phyloP scores from a whole-genome alignment of 169 alveolate genomes.

The Cyclospora cayetanensis region DNA sequence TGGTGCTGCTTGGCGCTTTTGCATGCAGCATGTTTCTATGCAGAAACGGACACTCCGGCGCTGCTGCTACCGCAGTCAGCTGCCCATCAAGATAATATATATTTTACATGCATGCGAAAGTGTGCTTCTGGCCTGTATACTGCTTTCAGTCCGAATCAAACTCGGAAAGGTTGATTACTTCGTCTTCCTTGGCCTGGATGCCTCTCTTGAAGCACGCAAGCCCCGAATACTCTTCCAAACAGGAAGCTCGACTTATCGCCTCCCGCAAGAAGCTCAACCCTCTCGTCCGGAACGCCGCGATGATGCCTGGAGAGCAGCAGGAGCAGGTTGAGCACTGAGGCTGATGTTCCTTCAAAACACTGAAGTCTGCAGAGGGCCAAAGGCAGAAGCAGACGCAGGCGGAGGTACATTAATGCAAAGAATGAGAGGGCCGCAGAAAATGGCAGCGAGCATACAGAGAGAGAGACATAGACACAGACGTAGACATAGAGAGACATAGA shows the following conservation, averaged over 20 bases:
- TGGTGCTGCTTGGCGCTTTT: too few species aligned
- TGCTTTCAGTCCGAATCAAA: background rate
- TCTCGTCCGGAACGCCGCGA: background rate
- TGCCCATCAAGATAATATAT: too few species aligned
- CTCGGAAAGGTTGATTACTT: background rate
- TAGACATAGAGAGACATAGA: too few species aligned
- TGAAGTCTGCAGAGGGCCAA: constrained; percentile 18
- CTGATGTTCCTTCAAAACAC: constrained; percentile 66
- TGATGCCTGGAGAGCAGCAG: constrained; percentile 66
- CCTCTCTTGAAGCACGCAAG: background rate
- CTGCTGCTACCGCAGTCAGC: too few species aligned
- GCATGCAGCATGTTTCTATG: too few species aligned
- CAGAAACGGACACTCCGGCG: too few species aligned
- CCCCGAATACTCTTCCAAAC: constrained; percentile 28
- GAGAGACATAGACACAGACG: too few species aligned
- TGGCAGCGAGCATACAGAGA: too few species aligned
- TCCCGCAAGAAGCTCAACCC: constrained; percentile 52
- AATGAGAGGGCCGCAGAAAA: too few species aligned
- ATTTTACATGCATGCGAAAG: too few species aligned
- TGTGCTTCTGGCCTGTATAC: too few species aligned
- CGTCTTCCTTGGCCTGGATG: background rate
- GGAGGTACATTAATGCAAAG: background rate
- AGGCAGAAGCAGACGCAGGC: background rate
- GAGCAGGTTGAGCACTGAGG: constrained; percentile 72
- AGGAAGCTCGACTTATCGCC: background rate